Conservation (phyloP, 345 rosid species). For the Xanthoceras sorbifolium region DNA sequence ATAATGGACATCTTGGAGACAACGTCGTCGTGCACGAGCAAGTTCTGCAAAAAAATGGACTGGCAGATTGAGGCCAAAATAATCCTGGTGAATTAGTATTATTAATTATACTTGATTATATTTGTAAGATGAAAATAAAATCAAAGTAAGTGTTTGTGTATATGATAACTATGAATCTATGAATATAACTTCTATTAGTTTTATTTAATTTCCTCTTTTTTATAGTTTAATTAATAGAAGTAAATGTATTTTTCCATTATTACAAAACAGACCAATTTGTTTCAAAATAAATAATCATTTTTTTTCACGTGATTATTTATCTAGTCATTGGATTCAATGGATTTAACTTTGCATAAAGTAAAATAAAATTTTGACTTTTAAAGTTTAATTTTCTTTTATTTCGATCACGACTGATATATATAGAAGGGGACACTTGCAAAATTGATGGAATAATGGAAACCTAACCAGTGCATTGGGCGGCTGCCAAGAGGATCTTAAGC, state of each 20-base stretch:
- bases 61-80: neutral
- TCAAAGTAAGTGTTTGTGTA: neutral
- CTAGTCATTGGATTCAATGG: neutral
- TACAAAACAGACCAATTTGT: too few relatives aligned
- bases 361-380: neutral
- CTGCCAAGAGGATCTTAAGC: neutral
- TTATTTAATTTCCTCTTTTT: too few relatives aligned
- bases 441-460: conserved; percentile 8
- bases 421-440: neutral
- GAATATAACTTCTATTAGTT: neutral
- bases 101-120: too few relatives aligned
- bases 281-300: neutral
- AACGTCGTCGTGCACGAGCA: neutral
- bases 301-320: conserved; percentile 6
- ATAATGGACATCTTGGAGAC: neutral
- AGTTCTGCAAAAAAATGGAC: neutral
- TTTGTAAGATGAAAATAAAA: neutral
- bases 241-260: neutral
- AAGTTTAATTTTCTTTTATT: too few relatives aligned
- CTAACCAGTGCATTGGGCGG: neutral
- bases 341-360: neutral
- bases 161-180: too few relatives aligned
- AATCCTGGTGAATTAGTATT: neutral
- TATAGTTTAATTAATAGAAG: neutral
- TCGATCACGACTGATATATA: neutral